Evolutionary conservation across 148 eudicot species (phyloP), one percentile per base, ranked within the genome.

Genomic region (Vaccinium vitisidaea): DNA sequence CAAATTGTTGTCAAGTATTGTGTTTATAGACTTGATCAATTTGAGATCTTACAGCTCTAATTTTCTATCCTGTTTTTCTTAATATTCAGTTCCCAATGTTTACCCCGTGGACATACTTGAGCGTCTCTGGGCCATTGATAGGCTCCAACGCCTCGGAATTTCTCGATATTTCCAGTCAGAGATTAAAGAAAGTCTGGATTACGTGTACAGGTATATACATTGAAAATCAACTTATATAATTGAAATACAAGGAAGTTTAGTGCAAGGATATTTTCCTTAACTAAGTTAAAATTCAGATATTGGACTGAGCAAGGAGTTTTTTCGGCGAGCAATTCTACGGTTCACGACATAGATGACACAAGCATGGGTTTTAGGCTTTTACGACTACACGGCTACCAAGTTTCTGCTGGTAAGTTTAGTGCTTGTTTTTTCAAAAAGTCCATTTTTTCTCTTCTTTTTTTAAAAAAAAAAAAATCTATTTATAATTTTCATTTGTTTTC

Each of bases 361-460:
- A 90, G 95, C 53, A 95, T 95, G 98, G 98, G 88, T 8, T 95
- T 95, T 80, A 88, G 98, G 75, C 90, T 95, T 50, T 85, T 95
- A 27, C 89, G 98, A 80, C 79, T 93, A 84, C 94, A 92, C 74
- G 98, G 98, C 27, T 88, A 92, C 79, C 84, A 88, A 0, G 90
- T 95, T 88, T 90, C 96, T 71, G 87, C 92, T 27, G 95, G 98
- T 95, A 48, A 53, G 25, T 61, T 61, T 61, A 61, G 67, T 6
- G 59, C 21, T 3, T 55, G 19, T 2, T 2, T 36, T 55, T 15
- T 6, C 16, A 16, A 55, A 55, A 56, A 5, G 36, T 73, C 56
- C 53, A 9, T 7, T 39, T 36, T n/a, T 39, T 3, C 36, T 32
- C 36, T 32, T 1, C 1, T 69, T 11, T 1, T 77, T 8, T 19